Conservation (phyloP, 2,329 filamentous ascomycete genomes). For the Paraphaeosphaeria minitans region DNA sequence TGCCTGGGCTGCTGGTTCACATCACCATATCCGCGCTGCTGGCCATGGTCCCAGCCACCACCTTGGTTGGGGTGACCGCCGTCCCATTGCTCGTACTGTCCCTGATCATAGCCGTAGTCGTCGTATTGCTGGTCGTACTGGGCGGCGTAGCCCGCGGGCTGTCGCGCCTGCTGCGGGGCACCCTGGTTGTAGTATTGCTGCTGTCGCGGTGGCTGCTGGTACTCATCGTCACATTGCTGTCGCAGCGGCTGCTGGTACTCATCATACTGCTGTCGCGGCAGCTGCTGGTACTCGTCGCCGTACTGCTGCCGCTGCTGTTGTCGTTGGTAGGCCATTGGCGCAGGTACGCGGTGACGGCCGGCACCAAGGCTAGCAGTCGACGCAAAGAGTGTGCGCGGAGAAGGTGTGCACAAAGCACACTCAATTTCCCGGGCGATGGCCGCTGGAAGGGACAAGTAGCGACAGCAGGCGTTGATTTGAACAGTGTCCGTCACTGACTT, state of each 20-base stretch:
- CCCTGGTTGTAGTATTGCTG: conserved; percentile 41
- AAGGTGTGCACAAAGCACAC: conserved; percentile 27
- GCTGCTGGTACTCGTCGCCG: conserved; percentile 39
- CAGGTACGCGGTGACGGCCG: conserved; percentile 21
- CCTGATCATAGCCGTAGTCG: conserved; percentile 42
- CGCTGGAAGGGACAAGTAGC: background rate
- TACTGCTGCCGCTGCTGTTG: conserved; percentile 41
- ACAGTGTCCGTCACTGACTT: background rate
- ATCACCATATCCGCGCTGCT: conserved; percentile 31
- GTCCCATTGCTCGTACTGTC: conserved; percentile 42
- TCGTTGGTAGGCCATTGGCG: conserved; percentile 49
- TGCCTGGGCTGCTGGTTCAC: conserved; percentile 23
- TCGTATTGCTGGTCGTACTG: conserved; percentile 40
- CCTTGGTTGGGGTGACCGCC: conserved; percentile 42
- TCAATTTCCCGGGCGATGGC: conserved; percentile 3
- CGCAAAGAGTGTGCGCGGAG: conserved; percentile 21
- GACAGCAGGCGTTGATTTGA: background rate
- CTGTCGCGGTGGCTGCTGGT: conserved; percentile 38
- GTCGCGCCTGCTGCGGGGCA: conserved; percentile 27
- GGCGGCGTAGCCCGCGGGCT: conserved; percentile 36
- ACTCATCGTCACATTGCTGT: conserved; percentile 39
- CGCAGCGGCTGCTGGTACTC: conserved; percentile 40
- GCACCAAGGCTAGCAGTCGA: conserved; percentile 25
- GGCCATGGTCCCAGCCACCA: conserved; percentile 33
- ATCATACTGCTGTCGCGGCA: conserved; percentile 40